These are phyloP conservation scores for Aspergillus versicolor DNA, from an alignment of 2,329 filamentous ascomycete genomes.

Conservation along the genomic window DNA sequence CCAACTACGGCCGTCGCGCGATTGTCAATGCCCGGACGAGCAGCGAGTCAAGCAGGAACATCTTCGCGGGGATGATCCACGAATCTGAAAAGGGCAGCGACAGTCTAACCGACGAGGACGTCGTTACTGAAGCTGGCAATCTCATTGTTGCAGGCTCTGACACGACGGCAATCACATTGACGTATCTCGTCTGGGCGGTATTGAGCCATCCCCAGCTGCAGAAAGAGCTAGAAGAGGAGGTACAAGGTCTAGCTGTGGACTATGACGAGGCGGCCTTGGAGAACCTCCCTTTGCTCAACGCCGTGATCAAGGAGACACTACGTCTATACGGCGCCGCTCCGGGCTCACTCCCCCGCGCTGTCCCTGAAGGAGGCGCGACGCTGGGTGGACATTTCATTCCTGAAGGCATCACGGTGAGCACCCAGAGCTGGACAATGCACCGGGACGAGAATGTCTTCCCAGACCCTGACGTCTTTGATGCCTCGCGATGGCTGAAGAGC, in stretches of 20 bases:
- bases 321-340: slow-evolving; percentile 58
- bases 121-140: slow-evolving; percentile 36
- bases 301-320: slow-evolving; percentile 59
- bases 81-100: slow-evolving; percentile 29
- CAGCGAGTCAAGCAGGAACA: slow-evolving; percentile 27
- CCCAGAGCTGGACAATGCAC: slow-evolving; percentile 55
- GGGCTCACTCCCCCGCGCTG: slow-evolving; percentile 54
- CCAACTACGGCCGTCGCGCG: slow-evolving; percentile 9
- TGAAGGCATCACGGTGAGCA: slow-evolving; percentile 52
- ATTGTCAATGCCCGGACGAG: slow-evolving; percentile 19
- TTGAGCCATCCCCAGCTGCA: slow-evolving; percentile 33
- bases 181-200: slow-evolving; percentile 46
- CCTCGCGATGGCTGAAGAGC: slow-evolving; percentile 49
- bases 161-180: slow-evolving; percentile 50
- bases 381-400: slow-evolving; percentile 47
- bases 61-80: slow-evolving; percentile 40
- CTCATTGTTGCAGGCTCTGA: slow-evolving; percentile 52
- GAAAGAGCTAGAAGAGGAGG: slow-evolving; percentile 48
- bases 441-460: slow-evolving; percentile 51
- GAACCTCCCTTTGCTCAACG: slow-evolving; percentile 53
- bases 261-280: slow-evolving; percentile 50
- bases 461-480: slow-evolving; percentile 51
- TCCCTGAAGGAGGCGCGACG: slow-evolving; percentile 45
- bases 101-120: slow-evolving; percentile 29
- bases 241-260: slow-evolving; percentile 35